These are phyloP conservation scores for Grigorovia jiainica DNA, from an alignment of 805 yeast species.

Conservation along the genomic window DNA sequence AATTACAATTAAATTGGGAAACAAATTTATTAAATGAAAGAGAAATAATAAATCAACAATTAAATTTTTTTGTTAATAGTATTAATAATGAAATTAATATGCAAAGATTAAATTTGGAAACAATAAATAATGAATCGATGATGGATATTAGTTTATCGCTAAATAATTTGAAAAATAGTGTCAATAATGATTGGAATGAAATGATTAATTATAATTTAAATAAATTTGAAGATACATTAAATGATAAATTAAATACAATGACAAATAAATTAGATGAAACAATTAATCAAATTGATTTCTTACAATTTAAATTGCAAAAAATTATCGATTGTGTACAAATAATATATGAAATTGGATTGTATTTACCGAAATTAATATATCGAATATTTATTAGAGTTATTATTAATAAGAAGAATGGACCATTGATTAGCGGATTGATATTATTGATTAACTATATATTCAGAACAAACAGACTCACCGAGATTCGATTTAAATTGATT, in stretches of 20 bases:
- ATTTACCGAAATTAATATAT: background rate
- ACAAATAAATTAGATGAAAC: slow-evolving; percentile 1
- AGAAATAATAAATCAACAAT: background rate
- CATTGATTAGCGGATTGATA: too few species aligned
- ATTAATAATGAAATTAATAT: background rate
- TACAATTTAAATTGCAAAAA: background rate
- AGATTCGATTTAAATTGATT: too few species aligned
- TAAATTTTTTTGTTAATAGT: background rate
- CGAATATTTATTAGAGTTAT: too few species aligned
- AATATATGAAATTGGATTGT: background rate
- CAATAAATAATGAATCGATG: background rate
- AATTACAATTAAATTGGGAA: background rate
- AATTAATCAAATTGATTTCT: background rate
- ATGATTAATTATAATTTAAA: background rate
- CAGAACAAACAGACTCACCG: too few species aligned
- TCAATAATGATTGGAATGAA: background rate
- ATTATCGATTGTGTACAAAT: background rate
- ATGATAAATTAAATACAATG: background rate
- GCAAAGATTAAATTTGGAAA: background rate
- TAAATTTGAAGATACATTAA: background rate
- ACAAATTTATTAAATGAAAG: background rate
- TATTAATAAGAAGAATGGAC: too few species aligned
- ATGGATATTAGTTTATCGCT: background rate
- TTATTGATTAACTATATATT: background rate
- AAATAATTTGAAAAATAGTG: background rate